A percentile compares a stretch with the other conserved stretches of the same genome.
phyloP scores from a whole-genome alignment of 768 basidiomycete species.

The Naganishia kalamii region DNA sequence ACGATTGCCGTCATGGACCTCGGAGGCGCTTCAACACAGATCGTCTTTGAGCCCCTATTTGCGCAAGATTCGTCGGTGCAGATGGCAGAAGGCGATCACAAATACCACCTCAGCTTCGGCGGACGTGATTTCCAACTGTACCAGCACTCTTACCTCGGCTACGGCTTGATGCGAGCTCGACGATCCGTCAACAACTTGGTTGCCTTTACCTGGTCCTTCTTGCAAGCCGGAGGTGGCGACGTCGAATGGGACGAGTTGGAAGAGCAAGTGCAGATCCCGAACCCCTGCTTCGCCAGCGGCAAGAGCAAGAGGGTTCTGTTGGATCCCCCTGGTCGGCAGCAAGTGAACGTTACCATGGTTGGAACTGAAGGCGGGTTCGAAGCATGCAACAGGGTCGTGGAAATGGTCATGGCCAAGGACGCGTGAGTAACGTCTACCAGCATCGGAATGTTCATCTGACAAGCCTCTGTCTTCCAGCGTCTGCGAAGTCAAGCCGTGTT shows the following conservation, averaged over 20 bases:
- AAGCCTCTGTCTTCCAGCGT: constrained; percentile 49
- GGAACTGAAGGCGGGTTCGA: constrained; percentile 80
- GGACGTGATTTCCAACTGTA: constrained; percentile 69
- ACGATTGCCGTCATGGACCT: constrained; percentile 90
- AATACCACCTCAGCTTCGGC: constrained; percentile 73
- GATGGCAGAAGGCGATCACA: constrained; percentile 79
- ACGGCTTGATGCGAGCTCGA: constrained; percentile 84
- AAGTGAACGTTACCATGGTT: constrained; percentile 71
- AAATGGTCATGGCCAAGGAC: constrained; percentile 90
- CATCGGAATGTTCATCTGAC: not conserved
- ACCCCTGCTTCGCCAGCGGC: constrained; percentile 73
- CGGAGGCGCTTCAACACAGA: constrained; percentile 94
- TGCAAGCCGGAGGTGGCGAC: constrained; percentile 30
- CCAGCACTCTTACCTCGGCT: constrained; percentile 96
- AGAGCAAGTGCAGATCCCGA: constrained; percentile 52
- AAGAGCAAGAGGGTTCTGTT: constrained; percentile 63
- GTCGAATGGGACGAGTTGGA: constrained; percentile 46
- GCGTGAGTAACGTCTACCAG: constrained; percentile 55
- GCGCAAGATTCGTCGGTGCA: constrained; percentile 48
- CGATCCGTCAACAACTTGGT: constrained; percentile 79
- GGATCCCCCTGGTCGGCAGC: constrained; percentile 49
- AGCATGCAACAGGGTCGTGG: constrained; percentile 72
- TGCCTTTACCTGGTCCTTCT: constrained; percentile 67
- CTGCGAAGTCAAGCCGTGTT: constrained; percentile 87
- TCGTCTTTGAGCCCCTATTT: constrained; percentile 83